Base-by-base conservation (phyloP, 805 yeast species). In the Yarrowia osloensis region DNA sequence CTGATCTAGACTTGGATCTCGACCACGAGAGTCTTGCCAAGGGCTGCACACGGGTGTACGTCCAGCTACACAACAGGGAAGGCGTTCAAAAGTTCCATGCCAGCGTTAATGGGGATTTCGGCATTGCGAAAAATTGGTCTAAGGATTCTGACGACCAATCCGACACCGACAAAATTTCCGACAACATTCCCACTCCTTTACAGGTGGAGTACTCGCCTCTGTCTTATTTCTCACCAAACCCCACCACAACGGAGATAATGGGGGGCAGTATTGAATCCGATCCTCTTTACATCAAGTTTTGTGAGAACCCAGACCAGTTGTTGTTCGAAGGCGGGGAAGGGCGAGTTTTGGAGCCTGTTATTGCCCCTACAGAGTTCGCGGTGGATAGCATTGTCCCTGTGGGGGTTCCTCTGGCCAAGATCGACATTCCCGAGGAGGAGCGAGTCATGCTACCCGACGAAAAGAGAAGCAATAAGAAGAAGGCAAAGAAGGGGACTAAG, bases 121-220 rank as follows among this genome's bases (percentile, higher is more conserved):
- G 7, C 8, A 19, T 57, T 17, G 47, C 37, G 4, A 7, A 57
- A 3, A 33, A 44, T 8, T 61, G 54, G 54, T 1, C 21, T 15
- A 21, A 44, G 11, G 7, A n/a, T 11, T 24, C 49, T n/a, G 19
- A 17, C 19, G 28, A 57, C 4, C 19, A 12, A 7, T 21, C 52
- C 3, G 65, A 42, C 19, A 4, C 39, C 1, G 40, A 59, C 6
- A 40, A 28, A 17, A 40, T 44, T 17, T 59, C 65, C 3, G 65
- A 59, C 21, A 21, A 19, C 11, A 29, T 59, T 6, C 52, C 52
- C 6, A 15, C 21, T 4, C 49, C 52, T 15, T 35, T 46, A 2
- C 28, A 42, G 24, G 54, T 61, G 8, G 66, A 61, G 44, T 61
- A 44, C n/a, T 61, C 66, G 28, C 66, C 66, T 6, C 29, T 61